Evolutionary conservation across 2,329 filamentous ascomycete species (phyloP).

Genomic region (Ophiostoma quercus): DNA sequence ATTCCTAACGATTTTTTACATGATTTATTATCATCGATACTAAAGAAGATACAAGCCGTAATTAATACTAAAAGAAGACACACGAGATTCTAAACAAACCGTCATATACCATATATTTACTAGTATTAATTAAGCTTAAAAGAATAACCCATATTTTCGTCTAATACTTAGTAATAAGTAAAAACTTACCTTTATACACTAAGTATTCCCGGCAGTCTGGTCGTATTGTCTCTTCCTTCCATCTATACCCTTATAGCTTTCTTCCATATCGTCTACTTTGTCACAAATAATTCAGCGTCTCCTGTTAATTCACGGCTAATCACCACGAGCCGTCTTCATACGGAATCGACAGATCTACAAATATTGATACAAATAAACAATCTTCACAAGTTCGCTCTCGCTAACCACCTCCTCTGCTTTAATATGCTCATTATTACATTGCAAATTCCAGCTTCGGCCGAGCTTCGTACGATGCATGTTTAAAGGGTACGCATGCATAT

Average conservation of each 20-base stretch:
- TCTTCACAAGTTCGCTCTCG: background rate
- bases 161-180: no score
- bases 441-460: background rate
- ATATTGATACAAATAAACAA: background rate
- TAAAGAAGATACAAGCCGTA: no score
- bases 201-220: slow-evolving; percentile 2
- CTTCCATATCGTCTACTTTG: background rate
- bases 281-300: background rate
- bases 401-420: background rate
- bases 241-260: background rate
- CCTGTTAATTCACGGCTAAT: background rate
- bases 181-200: no score
- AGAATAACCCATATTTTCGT: no score
- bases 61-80: no score
- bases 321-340: background rate
- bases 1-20: no score
- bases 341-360: background rate
- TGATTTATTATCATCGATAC: no score
- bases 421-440: background rate
- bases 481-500: background rate
- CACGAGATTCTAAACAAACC: no score
- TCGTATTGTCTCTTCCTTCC: background rate
- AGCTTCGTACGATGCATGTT: background rate
- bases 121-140: no score
- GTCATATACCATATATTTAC: no score